Percentiles rank a stretch among this genome's conserved stretches.
Evolutionary conservation across 345 rosid species (phyloP).

Genomic region (Anastatica hierochuntica): DNA sequence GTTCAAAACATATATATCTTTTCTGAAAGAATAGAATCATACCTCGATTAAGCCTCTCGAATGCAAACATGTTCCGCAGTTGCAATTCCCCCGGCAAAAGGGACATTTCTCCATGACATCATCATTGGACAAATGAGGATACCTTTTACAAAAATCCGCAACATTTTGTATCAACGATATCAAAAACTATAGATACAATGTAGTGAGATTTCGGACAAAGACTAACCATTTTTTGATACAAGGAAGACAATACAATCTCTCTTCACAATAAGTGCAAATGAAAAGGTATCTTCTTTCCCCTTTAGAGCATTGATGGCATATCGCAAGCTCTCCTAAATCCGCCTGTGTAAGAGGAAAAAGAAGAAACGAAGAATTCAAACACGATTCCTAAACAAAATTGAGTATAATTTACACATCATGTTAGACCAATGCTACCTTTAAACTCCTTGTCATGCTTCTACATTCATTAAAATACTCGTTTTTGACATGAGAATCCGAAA

Average conservation of each 20-base stretch:
- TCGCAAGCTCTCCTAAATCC: conserved; percentile 23
- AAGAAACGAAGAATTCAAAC: neutral
- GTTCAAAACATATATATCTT: neutral
- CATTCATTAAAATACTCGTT: neutral
- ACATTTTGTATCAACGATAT: neutral
- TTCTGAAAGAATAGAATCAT: neutral
- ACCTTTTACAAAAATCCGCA: conserved; percentile 35
- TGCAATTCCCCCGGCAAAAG: conserved; percentile 67
- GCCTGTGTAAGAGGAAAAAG: conserved; percentile 26
- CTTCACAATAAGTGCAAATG: conserved; percentile 46
- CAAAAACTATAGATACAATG: neutral
- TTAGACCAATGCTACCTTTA: conserved; percentile 16
- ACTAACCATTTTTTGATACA: conserved; percentile 68
- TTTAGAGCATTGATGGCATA: conserved; percentile 78
- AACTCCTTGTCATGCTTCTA: conserved; percentile 20
- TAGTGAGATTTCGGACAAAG: neutral
- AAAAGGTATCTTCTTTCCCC: conserved; percentile 46
- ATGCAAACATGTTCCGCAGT: conserved; percentile 70
- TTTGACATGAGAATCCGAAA: conserved; percentile 2
- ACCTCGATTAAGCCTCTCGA: conserved; percentile 63
- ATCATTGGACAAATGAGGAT: conserved; percentile 47
- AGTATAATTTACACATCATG: neutral
- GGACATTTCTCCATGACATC: conserved; percentile 61
- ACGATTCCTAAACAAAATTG: neutral
- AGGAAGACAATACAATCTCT: conserved; percentile 40